phyloP scores from a whole-genome alignment of 208 protist species.

The Crithidia brevicula region DNA sequence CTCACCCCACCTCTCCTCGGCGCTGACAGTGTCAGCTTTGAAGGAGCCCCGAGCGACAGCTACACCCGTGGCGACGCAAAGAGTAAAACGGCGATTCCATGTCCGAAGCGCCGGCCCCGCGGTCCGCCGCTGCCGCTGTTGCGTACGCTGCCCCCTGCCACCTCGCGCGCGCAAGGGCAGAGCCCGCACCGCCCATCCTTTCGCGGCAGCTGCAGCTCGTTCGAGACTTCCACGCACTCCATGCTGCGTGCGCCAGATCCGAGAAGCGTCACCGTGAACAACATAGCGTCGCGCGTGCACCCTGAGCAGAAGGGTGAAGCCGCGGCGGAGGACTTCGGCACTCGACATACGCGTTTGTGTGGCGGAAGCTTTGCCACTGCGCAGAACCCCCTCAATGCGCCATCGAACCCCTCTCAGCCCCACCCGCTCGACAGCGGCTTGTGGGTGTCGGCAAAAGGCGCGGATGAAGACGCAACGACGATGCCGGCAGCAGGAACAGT shows the following conservation, averaged over 20 bases:
- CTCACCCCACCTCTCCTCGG: background rate
- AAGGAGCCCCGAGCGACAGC: conserved; percentile 8
- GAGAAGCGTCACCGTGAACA: background rate
- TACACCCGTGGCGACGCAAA: conserved; percentile 21
- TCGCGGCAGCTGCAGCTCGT: conserved; percentile 7
- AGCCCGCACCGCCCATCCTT: conserved; percentile 8
- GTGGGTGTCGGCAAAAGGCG: no score
- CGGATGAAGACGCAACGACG: background rate
- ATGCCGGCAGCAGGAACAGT: background rate
- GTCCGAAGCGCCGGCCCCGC: conserved; percentile 34
- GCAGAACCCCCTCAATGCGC: no score
- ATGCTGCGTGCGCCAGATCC: conserved; percentile 4
- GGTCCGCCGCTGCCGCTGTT: conserved; percentile 42
- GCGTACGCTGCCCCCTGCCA: conserved; percentile 20
- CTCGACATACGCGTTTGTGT: no score
- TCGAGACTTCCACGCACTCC: background rate
- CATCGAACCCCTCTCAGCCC: no score
- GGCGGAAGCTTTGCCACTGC: no score
- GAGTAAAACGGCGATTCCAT: conserved; percentile 33
- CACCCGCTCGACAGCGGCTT: no score
- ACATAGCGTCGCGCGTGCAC: background rate
- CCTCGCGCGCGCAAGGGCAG: background rate
- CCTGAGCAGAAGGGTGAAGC: no score
- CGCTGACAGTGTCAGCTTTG: conserved; percentile 4
- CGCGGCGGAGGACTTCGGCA: no score